Evolutionary conservation across 2,329 filamentous ascomycete genomes (phyloP), one percentile per base, ranked within the genome.

Genomic region (Colletotrichum tropicicola): DNA sequence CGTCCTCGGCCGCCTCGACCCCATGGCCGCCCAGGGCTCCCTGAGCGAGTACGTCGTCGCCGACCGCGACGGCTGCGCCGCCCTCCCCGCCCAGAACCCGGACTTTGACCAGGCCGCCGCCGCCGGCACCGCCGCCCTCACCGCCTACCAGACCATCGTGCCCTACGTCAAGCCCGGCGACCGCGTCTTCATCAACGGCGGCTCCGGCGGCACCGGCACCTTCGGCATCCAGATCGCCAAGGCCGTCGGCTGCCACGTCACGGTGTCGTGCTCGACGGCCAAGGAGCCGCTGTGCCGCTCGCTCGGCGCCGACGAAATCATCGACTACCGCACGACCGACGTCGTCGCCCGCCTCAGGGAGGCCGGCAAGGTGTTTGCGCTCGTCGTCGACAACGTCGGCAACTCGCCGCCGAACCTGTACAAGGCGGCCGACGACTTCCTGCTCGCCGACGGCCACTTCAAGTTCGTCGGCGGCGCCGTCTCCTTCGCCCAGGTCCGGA

Each of bases 211-310:
- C 1, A 84, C 83, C 1, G 90, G 90, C 2, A 81, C 84, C 0
- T 90, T 83, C 65, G 85, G 81, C 0, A 87, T 92, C 48, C 90
- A 92, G 71, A 83, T 91, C 23, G 89, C 87, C 7, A 91, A 91
- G 70, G 76, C 80, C 0, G 69, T 88, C 4, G 89, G 88, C 0
- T 89, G 86, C 58, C 80, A 85, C 59, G 89, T 92, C 15, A 88
- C 86, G 0, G 82, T 82, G 0, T 83, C 85, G 1, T 91, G 89
- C 71, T 91, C 89, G 15, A 83, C 82, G 0, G 73, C 74, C 3
- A 92, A 92, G 70, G 77, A 84, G 0, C 79, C 85, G 19, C 73
- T 91, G 1, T 88, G 87, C 72, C 82, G 82, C 65, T 77, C 78
- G 5, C 72, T 91, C 1, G 90, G 90, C 2, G 90, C 89, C 5